Evolutionary conservation across 495 filamentous ascomycete species (phyloP), one percentile per base, ranked within the genome.

Genomic region (Neurospora discreta): DNA sequence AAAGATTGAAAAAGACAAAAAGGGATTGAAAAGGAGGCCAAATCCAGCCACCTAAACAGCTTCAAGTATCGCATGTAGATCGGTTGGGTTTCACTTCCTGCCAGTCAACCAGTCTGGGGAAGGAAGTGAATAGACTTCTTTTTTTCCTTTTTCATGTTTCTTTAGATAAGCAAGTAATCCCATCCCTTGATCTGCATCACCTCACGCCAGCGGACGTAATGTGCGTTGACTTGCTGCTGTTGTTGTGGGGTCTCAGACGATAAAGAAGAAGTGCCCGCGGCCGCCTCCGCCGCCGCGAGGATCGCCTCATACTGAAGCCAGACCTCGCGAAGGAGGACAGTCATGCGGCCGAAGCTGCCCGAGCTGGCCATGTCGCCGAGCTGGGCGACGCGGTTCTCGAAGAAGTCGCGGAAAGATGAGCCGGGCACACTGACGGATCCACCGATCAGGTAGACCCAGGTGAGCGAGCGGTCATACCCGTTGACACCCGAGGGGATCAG

Each of bases 401-500:
- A 90, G 78, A 94, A 87, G 13, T 76, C 74, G 72, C 95, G 90
- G 85, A 98, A 97, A 39, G 86, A 74, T 7, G 93, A 94, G 67
- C 79, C 82, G 0, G 90, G 84, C 0, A 86, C 84, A 70, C 92
- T 93, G 77, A 91, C 89, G 5, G 89, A 88, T 69, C 95, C 95
- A 23, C 91, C 89, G 41, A 98, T 89, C 20, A 99, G 89, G 68
- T 97, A 87, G 3, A 97, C 95, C 95, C 95, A 99, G 40, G 93
- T 90, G 33, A 99, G 88, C 11, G 91, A 93, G 71, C 93, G 92
- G 80, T 99, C 95, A 75, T 92, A 98, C 20, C 95, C 95, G 26
- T 87, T 82, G 9, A 88, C 86, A 1, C 95, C 95, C 2, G 90
- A 83, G 15, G 95, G 95, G 73, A 99, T 93, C 77, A 86, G 91